A percentile compares a stretch with the other conserved stretches of the same genome.
Conservation (phyloP, 179 eudicot species). For the Pouteria campechiana region DNA sequence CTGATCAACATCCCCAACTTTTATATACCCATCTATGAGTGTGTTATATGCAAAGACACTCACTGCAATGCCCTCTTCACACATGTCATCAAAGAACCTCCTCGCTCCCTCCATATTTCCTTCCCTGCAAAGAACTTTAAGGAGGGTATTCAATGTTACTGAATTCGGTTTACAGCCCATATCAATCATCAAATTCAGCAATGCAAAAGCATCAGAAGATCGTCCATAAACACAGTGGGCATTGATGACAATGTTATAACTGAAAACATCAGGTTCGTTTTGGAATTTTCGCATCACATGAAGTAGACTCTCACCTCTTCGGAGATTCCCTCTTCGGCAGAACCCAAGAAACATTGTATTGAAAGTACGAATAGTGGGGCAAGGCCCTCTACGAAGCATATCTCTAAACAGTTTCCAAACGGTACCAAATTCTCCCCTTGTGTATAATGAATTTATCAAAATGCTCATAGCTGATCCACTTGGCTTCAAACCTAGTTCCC, state of each 20-base stretch:
- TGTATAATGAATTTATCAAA: slow-evolving; percentile 47
- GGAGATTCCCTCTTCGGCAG: slow-evolving; percentile 48
- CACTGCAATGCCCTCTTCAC: slow-evolving; percentile 36
- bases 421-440: slow-evolving; percentile 67
- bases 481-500: slow-evolving; percentile 47
- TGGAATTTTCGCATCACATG: slow-evolving; percentile 51
- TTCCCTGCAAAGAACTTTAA: slow-evolving; percentile 63
- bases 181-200: slow-evolving; percentile 53
- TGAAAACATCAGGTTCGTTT: slow-evolving; percentile 51
- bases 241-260: slow-evolving; percentile 72
- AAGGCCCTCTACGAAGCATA: slow-evolving; percentile 62
- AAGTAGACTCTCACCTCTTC: slow-evolving; percentile 57
- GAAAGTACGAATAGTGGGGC: slow-evolving; percentile 33
- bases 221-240: slow-evolving; percentile 57
- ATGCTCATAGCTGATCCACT: slow-evolving; percentile 37
- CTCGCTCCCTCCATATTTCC: slow-evolving; percentile 74
- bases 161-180: slow-evolving; percentile 45
- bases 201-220: slow-evolving; percentile 40
- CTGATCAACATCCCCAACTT: slow-evolving; percentile 50
- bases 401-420: slow-evolving; percentile 83
- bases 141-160: slow-evolving; percentile 40
- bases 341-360: slow-evolving; percentile 66
- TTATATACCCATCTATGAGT: slow-evolving; percentile 73
- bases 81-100: slow-evolving; percentile 40
- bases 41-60: slow-evolving; percentile 46